Evolutionary conservation across 2,329 filamentous ascomycete species (phyloP).

Genomic region (Chrysosporium keratinophilum): DNA sequence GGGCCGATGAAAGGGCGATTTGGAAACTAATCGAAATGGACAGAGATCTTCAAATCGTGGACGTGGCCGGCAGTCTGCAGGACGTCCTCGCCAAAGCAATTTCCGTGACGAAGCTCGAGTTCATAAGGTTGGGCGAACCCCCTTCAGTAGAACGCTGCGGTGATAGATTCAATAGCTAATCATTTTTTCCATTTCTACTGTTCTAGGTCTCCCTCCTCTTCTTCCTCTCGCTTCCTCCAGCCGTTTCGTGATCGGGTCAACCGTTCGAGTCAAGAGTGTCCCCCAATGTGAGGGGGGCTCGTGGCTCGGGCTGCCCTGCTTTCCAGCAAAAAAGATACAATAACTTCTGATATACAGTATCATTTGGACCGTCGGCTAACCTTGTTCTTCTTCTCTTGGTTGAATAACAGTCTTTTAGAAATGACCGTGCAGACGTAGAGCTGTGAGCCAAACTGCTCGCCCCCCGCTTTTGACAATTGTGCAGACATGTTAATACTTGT

Average conservation of each 20-base stretch:
- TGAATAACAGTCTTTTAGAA: constrained; percentile 37
- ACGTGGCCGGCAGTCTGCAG: constrained; percentile 25
- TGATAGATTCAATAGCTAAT: constrained; percentile 13
- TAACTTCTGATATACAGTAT: constrained; percentile 15
- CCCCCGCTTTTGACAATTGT: neutral
- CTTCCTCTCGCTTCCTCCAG: constrained; percentile 29
- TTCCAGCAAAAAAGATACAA: constrained; percentile 19
- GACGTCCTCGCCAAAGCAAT: constrained; percentile 36
- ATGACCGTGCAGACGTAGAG: constrained; percentile 39
- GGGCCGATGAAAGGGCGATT: neutral
- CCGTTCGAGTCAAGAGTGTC: neutral
- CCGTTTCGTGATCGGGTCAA: constrained; percentile 23
- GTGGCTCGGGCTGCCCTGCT: constrained; percentile 7
- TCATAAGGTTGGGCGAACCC: constrained; percentile 60
- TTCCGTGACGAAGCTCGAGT: constrained; percentile 76
- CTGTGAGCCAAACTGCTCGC: constrained; percentile 26
- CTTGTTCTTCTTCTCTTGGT: constrained; percentile 25
- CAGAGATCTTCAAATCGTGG: constrained; percentile 24
- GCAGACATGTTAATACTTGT: neutral
- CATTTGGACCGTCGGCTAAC: constrained; percentile 35
- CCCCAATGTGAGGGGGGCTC: neutral
- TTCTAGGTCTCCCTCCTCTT: constrained; percentile 38
- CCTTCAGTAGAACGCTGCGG: neutral
- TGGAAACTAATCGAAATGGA: neutral
- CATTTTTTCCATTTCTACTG: constrained; percentile 13